phyloP scores from a whole-genome alignment of 495 filamentous ascomycete genomes.

The Corynascus novoguineensis region DNA sequence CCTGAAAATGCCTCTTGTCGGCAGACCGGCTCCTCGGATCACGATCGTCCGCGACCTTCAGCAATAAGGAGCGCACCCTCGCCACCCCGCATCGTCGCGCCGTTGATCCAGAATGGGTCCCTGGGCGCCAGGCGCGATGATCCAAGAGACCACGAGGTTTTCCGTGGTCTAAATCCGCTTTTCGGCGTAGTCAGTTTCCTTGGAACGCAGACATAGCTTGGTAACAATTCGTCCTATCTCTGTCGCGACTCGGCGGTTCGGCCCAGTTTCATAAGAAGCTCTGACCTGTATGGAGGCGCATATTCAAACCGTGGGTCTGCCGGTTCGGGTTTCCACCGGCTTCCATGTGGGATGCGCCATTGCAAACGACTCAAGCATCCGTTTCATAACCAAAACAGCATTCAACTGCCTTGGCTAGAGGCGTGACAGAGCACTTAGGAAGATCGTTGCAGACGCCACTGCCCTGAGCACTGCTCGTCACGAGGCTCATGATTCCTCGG shows the following conservation, averaged over 20 bases:
- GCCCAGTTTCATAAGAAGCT: conserved; percentile 7
- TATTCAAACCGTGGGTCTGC: not conserved
- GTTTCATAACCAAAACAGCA: not conserved
- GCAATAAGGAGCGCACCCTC: not conserved
- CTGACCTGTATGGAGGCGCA: too few species aligned
- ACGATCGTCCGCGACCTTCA: conserved; percentile 10
- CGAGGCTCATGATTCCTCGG: too few species aligned
- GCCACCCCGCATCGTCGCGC: conserved; percentile 10
- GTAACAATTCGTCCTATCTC: not conserved
- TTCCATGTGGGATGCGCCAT: conserved; percentile 4
- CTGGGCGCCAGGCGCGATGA: not conserved
- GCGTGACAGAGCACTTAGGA: not conserved
- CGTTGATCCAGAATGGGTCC: conserved; percentile 5
- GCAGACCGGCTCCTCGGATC: conserved; percentile 14
- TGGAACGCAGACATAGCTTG: too few species aligned
- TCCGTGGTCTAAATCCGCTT: too few species aligned
- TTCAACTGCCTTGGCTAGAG: not conserved
- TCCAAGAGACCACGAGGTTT: too few species aligned
- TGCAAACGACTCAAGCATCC: not conserved
- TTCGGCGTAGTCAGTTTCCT: too few species aligned
- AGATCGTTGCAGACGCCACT: not conserved
- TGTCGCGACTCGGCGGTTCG: not conserved
- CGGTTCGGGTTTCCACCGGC: not conserved
- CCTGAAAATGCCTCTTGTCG: conserved; percentile 6
- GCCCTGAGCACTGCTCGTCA: too few species aligned